Base-by-base conservation (phyloP, 164 flowering plant species). In the Echeveria elegans region DNA sequence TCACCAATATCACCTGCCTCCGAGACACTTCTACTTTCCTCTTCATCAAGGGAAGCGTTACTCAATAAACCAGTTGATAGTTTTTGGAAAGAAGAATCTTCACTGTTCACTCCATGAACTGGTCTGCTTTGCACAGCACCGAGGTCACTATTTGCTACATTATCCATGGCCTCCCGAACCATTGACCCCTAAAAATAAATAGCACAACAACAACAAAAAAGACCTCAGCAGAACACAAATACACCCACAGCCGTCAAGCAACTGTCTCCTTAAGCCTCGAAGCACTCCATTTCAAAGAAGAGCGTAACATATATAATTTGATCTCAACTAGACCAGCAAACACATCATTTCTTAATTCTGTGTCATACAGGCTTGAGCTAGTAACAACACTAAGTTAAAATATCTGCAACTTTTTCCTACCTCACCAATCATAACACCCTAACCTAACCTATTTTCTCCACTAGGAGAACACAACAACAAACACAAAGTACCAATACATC, bases 1-100 rank as follows among this genome's bases (percentile, higher is more conserved):
- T 86, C 96, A 36, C 96, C 96, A 50, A 81, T 82, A 74, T 89
- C 96, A 38, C 96, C 96, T 9, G 92, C 96, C 69, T 83, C 83
- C 14, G 96, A 87, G 64, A 81, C 86, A 63, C 52, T 65, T 72
- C 79, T 88, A 59, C 73, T 81, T 72, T 84, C 90, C 68, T 66
- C 36, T 11, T 81, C 82, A 63, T 80, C 82, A 50, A 70, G 41
- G 32, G 69, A 36, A 16, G 45, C 24, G 53, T 47, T 43, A 66
- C 58, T 63, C 32, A 79, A 72, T 59, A 72, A 67, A 52, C 75
- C 73, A 9, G 69, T 63, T 12, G 88, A 81, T 16, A 60, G 76
- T 65, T 83, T 74, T 53, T 82, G 75, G 30, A 65, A 43, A 41
- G 83, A 12, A 12, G 15, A 43, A 0, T 14, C 47, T 43, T 43